phyloP scores from a whole-genome alignment of 164 flowering plant species.

The Piper longum region DNA sequence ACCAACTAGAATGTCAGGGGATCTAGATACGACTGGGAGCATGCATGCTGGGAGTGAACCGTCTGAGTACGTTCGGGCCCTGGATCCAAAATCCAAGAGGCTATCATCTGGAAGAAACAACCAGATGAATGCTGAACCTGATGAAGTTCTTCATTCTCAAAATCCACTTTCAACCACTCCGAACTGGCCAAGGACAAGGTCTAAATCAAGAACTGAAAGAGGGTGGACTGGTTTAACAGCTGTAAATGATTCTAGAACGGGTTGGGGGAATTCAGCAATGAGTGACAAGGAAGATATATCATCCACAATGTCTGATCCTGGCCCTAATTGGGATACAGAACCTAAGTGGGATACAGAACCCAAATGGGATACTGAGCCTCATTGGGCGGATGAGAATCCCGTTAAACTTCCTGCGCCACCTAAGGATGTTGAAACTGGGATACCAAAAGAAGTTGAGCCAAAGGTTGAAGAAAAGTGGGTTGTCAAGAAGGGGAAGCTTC shows the following conservation, averaged over 20 bases:
- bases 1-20: constrained; percentile 82
- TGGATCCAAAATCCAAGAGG: constrained; percentile 82
- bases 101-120: constrained; percentile 71
- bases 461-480: constrained; percentile 65
- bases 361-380: constrained; percentile 36
- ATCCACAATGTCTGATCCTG: constrained; percentile 95
- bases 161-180: constrained; percentile 63
- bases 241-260: constrained; percentile 50
- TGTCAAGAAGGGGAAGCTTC: constrained; percentile 56
- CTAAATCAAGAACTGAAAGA: constrained; percentile 71
- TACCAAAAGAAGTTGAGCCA: constrained; percentile 26
- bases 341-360: constrained; percentile 92
- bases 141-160: constrained; percentile 72
- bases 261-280: constrained; percentile 63
- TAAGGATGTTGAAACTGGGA: constrained; percentile 32
- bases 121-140: constrained; percentile 50
- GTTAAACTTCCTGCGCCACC: constrained; percentile 70
- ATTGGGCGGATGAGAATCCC: constrained; percentile 25
- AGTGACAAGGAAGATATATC: constrained; percentile 94
- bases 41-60: constrained; percentile 81
- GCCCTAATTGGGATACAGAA: constrained; percentile 97
- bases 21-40: constrained; percentile 64
- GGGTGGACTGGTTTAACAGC: constrained; percentile 53
- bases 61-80: constrained; percentile 84
- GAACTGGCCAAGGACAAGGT: constrained; percentile 91